phyloP scores from a whole-genome alignment of 1,139 yeast genomes.

The Wickerhamomyces sp. region DNA sequence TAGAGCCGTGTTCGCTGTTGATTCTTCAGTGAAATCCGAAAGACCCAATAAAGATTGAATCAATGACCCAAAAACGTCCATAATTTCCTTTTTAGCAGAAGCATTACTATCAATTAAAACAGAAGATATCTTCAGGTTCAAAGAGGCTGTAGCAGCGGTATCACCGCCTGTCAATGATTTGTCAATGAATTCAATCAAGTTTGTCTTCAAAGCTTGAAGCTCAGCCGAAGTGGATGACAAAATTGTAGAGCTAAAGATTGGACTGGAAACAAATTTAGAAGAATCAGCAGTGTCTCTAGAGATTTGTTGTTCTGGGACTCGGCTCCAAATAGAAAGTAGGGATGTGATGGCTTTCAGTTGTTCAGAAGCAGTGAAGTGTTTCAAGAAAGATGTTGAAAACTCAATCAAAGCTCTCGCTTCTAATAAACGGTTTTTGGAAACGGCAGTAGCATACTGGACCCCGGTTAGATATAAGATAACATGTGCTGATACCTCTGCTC shows the following conservation, averaged over 20 bases:
- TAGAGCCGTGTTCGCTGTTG: conserved; percentile 23
- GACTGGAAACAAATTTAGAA: conserved; percentile 42
- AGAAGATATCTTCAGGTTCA: conserved; percentile 58
- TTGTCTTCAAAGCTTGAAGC: conserved; percentile 43
- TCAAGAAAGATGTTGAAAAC: conserved; percentile 65
- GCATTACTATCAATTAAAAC: conserved; percentile 44
- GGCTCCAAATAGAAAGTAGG: conserved; percentile 51
- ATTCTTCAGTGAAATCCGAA: conserved; percentile 10
- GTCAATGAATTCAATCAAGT: conserved; percentile 50
- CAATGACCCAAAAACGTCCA: conserved; percentile 16
- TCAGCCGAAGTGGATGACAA: conserved; percentile 48
- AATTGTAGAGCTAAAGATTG: conserved; percentile 61
- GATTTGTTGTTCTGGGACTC: conserved; percentile 35
- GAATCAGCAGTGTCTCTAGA: conserved; percentile 37
- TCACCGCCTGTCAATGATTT: conserved; percentile 42
- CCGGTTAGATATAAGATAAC: conserved; percentile 74
- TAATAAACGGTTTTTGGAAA: conserved; percentile 49
- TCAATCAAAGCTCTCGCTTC: conserved; percentile 67
- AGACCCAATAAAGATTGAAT: conserved; percentile 15
- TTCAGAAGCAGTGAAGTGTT: conserved; percentile 60
- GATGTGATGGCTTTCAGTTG: conserved; percentile 58
- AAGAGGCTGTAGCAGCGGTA: conserved; percentile 36
- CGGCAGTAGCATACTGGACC: conserved; percentile 60
- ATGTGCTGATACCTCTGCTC: conserved; percentile 63
- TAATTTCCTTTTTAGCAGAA: conserved; percentile 23